Percentiles rank a stretch among this genome's conserved stretches.
These are phyloP conservation scores for Primulina huaijiensis DNA, from an alignment of 257 asterid genomes.

Conservation along the genomic window DNA sequence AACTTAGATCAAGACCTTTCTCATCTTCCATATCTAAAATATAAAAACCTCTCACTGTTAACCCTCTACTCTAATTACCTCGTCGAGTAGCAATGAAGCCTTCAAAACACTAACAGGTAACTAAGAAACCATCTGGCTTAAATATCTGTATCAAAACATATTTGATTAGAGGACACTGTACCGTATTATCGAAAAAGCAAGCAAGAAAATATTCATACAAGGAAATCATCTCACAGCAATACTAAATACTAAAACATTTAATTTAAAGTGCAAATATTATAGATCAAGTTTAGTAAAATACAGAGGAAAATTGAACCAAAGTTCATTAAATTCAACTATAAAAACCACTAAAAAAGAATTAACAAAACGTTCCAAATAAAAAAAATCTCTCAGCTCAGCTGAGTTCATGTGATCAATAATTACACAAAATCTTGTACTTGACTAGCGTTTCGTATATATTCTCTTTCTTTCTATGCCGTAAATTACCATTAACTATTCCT, in stretches of 20 bases:
- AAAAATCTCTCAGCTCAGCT: background rate
- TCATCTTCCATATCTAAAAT: constrained; percentile 62
- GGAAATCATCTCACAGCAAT: background rate
- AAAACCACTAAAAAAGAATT: background rate
- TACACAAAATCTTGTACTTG: background rate
- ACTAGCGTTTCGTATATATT: background rate
- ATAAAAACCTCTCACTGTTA: constrained; percentile 11
- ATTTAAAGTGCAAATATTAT: background rate
- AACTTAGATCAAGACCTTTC: constrained; percentile 74
- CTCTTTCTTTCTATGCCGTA: background rate
- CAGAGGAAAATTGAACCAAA: background rate
- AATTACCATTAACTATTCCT: background rate
- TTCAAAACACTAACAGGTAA: constrained; percentile 10
- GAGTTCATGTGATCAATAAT: background rate
- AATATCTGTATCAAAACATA: background rate
- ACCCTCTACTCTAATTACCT: constrained; percentile 20
- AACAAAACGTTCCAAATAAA: background rate
- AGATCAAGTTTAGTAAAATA: constrained; percentile 2
- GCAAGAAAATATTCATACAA: background rate
- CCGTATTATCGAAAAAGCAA: background rate
- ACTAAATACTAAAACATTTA: background rate
- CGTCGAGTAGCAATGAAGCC: constrained; percentile 17
- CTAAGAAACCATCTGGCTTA: background rate
- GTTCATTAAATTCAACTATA: background rate
- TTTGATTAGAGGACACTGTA: background rate